Conservation (phyloP, 805 yeast species). For the Yueomyces sp. region DNA sequence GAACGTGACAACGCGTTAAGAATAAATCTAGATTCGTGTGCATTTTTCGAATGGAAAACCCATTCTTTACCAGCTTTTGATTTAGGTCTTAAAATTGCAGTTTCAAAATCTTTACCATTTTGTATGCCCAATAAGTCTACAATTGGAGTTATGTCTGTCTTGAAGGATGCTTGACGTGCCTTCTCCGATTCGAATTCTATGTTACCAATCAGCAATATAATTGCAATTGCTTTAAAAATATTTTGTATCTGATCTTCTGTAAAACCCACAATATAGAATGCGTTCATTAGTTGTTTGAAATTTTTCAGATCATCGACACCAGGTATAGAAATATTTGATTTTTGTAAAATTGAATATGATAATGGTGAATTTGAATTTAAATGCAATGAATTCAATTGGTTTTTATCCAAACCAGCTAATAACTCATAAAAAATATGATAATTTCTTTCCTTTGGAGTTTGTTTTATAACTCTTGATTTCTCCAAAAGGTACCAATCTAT, state of each 20-base stretch:
- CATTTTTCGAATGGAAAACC: conserved; percentile 66
- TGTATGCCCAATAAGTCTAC: conserved; percentile 53
- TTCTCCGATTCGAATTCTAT: conserved; percentile 53
- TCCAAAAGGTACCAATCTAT: conserved; percentile 91
- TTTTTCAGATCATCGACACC: conserved; percentile 59
- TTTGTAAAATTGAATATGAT: conserved; percentile 35
- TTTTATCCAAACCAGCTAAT: conserved; percentile 47
- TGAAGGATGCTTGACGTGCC: conserved; percentile 64
- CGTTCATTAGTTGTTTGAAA: conserved; percentile 44
- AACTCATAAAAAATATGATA: conserved; percentile 90
- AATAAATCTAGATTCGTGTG: conserved; percentile 66
- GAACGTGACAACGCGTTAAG: conserved; percentile 82
- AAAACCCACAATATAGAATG: conserved; percentile 68
- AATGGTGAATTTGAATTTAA: conserved; percentile 21
- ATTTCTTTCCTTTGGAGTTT: conserved; percentile 66
- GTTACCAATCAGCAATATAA: conserved; percentile 77
- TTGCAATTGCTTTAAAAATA: conserved; percentile 56
- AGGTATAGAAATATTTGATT: conserved; percentile 44
- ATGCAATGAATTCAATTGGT: conserved; percentile 28
- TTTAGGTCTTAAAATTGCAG: conserved; percentile 58
- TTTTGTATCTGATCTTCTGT: conserved; percentile 36
- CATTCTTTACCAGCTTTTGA: conserved; percentile 86
- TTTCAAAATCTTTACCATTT: conserved; percentile 33
- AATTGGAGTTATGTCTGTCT: conserved; percentile 27
- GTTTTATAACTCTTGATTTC: conserved; percentile 81